Percentiles rank a stretch among this genome's conserved stretches.
phyloP scores from a whole-genome alignment of 1,139 yeast species.

The Saccharomyces uvarum region DNA sequence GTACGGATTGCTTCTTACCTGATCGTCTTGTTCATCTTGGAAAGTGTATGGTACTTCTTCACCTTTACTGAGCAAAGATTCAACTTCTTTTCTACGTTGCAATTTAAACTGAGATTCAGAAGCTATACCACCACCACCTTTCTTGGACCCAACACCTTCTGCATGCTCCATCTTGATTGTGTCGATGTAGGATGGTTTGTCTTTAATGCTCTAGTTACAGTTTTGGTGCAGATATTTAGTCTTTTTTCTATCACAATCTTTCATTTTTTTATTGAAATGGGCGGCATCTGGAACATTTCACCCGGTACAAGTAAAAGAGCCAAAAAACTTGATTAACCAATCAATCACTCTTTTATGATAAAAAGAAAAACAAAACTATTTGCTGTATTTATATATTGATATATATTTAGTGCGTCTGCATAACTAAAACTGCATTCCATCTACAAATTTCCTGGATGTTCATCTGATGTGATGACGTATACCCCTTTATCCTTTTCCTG shows the following conservation, averaged over 20 bases:
- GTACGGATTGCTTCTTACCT: conserved; percentile 46
- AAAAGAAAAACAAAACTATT: neutral
- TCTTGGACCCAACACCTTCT: conserved; percentile 42
- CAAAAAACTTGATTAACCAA: neutral
- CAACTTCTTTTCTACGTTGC: conserved; percentile 48
- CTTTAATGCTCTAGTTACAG: neutral
- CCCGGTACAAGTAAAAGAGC: neutral
- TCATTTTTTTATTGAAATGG: neutral
- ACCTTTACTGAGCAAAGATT: conserved; percentile 40
- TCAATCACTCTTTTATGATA: neutral
- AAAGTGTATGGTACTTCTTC: conserved; percentile 41
- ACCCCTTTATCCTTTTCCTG: conserved; percentile 27
- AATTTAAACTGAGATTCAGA: conserved; percentile 51
- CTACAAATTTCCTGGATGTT: neutral
- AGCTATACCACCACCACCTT: conserved; percentile 55
- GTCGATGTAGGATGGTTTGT: neutral
- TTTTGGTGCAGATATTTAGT: neutral
- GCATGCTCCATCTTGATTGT: conserved; percentile 36
- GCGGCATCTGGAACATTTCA: neutral
- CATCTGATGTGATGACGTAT: conserved; percentile 9
- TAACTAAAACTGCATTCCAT: neutral
- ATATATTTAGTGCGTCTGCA: neutral
- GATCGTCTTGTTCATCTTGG: conserved; percentile 36
- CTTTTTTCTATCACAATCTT: neutral
- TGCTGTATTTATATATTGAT: neutral